These are phyloP conservation scores for Apiotrichum siamense DNA, from an alignment of 1,284 basidiomycete genomes.

Conservation along the genomic window DNA sequence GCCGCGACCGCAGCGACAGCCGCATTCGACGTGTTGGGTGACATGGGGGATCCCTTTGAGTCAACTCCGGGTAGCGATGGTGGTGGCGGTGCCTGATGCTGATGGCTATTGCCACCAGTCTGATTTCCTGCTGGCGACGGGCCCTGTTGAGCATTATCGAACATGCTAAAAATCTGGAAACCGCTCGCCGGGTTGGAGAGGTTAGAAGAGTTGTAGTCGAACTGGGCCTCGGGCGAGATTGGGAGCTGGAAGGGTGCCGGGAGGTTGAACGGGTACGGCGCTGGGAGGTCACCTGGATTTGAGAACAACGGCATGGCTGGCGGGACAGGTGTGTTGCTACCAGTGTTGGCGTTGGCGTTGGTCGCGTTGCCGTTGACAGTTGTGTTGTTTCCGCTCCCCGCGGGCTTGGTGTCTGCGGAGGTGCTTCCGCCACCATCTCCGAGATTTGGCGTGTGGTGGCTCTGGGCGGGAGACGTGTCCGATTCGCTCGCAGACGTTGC, in stretches of 20 bases:
- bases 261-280: conserved; percentile 36
- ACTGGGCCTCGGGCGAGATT: conserved; percentile 30
- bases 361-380: background rate
- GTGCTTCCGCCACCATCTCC: too few relatives aligned
- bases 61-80: too few relatives aligned
- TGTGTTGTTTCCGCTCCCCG: conserved; percentile 3
- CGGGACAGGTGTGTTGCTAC: background rate
- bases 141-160: conserved; percentile 5
- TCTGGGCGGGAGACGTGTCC: too few relatives aligned
- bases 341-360: conserved; percentile 3
- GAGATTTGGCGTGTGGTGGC: too few relatives aligned
- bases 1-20: conserved; percentile 1
- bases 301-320: conserved; percentile 16
- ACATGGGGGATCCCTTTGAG: conserved; percentile 13
- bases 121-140: background rate
- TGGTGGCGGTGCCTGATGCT: conserved; percentile 2
- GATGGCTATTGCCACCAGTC: background rate
- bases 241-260: conserved; percentile 38
- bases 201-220: conserved; percentile 12
- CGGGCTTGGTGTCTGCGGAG: too few relatives aligned
- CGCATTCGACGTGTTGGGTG: conserved; percentile 3
- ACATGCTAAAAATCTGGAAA: conserved; percentile 17
- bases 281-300: conserved; percentile 19
- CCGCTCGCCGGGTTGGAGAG: conserved; percentile 1
- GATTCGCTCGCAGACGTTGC: conserved; percentile 16